A percentile compares a stretch with the other conserved stretches of the same genome.
These are phyloP conservation scores for Lecanoromycetidae sp. DNA, from an alignment of 2,329 filamentous ascomycete genomes.

Conservation along the genomic window DNA sequence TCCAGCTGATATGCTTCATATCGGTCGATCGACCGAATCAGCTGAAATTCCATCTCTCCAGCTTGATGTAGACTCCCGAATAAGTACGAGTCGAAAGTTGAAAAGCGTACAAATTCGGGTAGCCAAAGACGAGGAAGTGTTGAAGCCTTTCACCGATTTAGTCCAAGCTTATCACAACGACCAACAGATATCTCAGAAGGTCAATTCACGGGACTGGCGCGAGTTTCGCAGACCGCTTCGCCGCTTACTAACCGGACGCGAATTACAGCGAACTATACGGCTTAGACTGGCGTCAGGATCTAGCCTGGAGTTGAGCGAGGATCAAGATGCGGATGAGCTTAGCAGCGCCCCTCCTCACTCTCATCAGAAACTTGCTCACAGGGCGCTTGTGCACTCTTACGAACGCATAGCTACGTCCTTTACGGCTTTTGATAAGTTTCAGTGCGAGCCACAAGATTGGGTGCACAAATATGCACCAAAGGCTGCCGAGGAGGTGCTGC, in stretches of 20 bases:
- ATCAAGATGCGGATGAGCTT: neutral
- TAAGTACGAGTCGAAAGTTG: slow-evolving; percentile 5
- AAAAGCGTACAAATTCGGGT: slow-evolving; percentile 11
- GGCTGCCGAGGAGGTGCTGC: slow-evolving; percentile 59
- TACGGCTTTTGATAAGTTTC: slow-evolving; percentile 68
- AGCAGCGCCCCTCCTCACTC: neutral
- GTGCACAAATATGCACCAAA: slow-evolving; percentile 71
- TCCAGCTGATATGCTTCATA: slow-evolving; percentile 49
- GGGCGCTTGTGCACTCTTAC: slow-evolving; percentile 49
- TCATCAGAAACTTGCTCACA: slow-evolving; percentile 29
- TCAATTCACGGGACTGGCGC: slow-evolving; percentile 6
- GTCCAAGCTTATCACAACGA: slow-evolving; percentile 12
- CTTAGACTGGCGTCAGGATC: neutral
- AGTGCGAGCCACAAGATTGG: slow-evolving; percentile 66
- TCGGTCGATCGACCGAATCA: slow-evolving; percentile 37
- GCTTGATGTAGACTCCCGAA: neutral
- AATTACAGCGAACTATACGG: slow-evolving; percentile 27
- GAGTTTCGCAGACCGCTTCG: slow-evolving; percentile 9
- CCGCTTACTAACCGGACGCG: slow-evolving; percentile 20
- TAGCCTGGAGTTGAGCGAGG: neutral
- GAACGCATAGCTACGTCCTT: slow-evolving; percentile 47
- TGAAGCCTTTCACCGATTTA: slow-evolving; percentile 13
- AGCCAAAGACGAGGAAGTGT: slow-evolving; percentile 8
- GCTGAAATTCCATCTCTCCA: neutral
- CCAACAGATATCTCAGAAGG: neutral